Evolutionary conservation across 1,284 basidiomycete genomes (phyloP), one percentile per base, ranked within the genome.

Genomic region (Sporisorium graminicola): DNA sequence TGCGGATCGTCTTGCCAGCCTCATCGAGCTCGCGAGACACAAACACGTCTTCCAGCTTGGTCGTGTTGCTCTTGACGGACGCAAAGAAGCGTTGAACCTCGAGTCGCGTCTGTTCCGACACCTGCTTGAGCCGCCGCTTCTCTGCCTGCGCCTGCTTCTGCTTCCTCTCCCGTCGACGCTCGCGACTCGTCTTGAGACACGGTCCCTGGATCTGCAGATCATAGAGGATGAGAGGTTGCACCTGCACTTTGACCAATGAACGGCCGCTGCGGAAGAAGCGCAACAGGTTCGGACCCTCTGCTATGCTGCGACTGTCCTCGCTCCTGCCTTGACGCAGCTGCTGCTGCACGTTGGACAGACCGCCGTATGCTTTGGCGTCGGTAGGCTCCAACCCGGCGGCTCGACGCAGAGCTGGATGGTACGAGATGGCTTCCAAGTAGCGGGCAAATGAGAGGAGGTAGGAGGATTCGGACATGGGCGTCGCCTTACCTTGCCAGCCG

Each of bases 51-150:
- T 82, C 80, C 16, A 79, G 65, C 54, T 56, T 54, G 50, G 68
- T 65, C 33, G 76, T 79, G 40, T 65, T 63, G 50, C 52, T 42
- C 53, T 82, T 82, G 68, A 81, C 60, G 33, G 67, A 73, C 6
- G 77, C 71, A 47, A 79, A 82, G 69, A 82, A 82, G 53, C 57
- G 53, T 60, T 81, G 79, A n/a, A 82, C 70, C 62, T 82, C 80
- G 50, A 82, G 63, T 12, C 80, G 60, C 20, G 79, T 77, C 35
- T 65, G 56, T 9, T 81, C 72, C 2, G 65, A 37, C 13, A 79
- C 24, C 26, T 65, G 54, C 62, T 60, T 64, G 40, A 69, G 65
- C 16, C 50, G 52, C 20, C 62, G 63, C 16, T 58, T 60, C 50
- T 73, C 70, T 1, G 52, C 58, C 51, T 65, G 52, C 5, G 40